Base-by-base conservation (phyloP, 176 grass and related monocot genomes). In the Carex myosuroides region DNA sequence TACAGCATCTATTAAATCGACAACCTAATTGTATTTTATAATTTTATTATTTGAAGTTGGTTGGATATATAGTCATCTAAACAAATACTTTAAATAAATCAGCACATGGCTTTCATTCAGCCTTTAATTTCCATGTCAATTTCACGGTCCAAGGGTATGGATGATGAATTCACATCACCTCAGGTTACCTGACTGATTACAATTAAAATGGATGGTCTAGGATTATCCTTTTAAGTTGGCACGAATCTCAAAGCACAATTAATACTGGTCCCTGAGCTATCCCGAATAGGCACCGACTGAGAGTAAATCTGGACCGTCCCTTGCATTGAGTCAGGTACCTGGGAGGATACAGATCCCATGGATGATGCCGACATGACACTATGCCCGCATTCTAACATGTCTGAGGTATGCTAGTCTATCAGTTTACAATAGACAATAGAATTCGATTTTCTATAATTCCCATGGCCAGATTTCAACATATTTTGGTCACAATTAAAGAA, bases 31-130 rank as follows among this genome's bases (percentile, higher is more conserved):
- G 16, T 39, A 60, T 30, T 26, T 30, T 4, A 1, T 39, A 6
- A 39, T 76, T 76, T 52, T 26, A 53, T 76, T 52, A 24, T 76
- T 50, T 79, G 59, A 14, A 94, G 92, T 87, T 94, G 53, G 75
- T 84, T 48, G 83, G 26, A 26, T 26, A 26, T 26, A 26, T 26
- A 26, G 26, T 26, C 26, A 26, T 26, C 26, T 26, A 22, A 88
- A 71, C 76, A 87, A 62, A 75, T 42, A 88, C 20, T 88, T 88
- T 64, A 80, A 88, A 16, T 88, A 41, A 61, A 94, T 24, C 58
- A 79, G 55, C 89, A 77, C 2, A 2, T 88, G 26, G 83, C 41
- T 69, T 74, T 86, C 70, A 26, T 91, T 41, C 53, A 54, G 73
- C 86, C 86, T 55, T 68, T 86, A 61, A 62, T 81, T 13, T 86